Evolutionary conservation across 2,329 filamentous ascomycete genomes (phyloP).

Genomic region (Pestalotiopsis sp.): DNA sequence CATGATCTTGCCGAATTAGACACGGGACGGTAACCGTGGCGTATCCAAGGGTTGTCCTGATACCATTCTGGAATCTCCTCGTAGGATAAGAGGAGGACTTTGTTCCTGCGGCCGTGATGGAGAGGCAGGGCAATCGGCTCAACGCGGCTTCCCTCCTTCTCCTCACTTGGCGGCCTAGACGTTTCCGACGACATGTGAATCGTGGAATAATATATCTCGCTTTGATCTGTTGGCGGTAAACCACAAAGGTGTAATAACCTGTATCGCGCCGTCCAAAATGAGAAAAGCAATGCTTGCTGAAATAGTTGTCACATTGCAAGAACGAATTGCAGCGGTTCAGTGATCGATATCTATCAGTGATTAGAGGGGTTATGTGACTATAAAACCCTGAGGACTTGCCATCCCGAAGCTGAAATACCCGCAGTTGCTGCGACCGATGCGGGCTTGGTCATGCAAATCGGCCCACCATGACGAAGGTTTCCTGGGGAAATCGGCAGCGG

Average conservation of each 20-base stretch:
- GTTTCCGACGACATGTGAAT: neutral
- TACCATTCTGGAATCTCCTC: conserved; percentile 44
- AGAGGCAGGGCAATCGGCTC: conserved; percentile 2
- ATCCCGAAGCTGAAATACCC: neutral
- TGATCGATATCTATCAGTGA: neutral
- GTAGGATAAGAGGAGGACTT: conserved; percentile 18
- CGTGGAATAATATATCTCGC: neutral
- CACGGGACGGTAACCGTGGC: conserved; percentile 44
- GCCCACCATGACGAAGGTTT: conserved; percentile 12
- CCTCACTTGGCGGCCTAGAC: neutral
- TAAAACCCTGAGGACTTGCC: neutral
- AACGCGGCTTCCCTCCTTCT: conserved; percentile 1
- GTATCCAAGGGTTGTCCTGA: conserved; percentile 43
- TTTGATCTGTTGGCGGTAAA: neutral
- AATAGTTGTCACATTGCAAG: conserved; percentile 1
- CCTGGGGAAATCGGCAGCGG: neutral
- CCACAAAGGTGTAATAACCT: neutral
- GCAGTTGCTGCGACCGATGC: neutral
- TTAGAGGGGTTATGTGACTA: neutral
- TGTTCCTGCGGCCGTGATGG: neutral
- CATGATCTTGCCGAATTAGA: conserved; percentile 37
- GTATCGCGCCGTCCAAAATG: neutral
- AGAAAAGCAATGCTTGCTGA: neutral
- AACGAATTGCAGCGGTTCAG: neutral
- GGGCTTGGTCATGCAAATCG: conserved; percentile 7